Base-by-base conservation (phyloP, 2,329 filamentous ascomycete species). In the Xylariomycetidae sp. region DNA sequence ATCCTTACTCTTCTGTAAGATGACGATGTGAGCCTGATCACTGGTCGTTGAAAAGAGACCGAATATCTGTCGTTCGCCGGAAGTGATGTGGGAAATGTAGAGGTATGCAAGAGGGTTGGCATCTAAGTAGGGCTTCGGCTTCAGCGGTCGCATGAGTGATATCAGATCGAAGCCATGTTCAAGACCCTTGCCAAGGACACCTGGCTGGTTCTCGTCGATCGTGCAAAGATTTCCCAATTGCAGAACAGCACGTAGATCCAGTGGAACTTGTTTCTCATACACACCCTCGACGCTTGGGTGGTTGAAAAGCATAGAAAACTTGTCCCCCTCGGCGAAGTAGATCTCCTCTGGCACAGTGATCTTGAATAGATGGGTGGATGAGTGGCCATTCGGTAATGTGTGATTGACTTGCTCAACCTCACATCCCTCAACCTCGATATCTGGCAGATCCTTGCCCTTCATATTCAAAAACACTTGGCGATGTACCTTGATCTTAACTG, bases 241-340 rank as follows among this genome's bases (percentile, higher is more conserved):
- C 8, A 99, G 74, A 19, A 98, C 76, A 4, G 90, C 92, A 25
- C 90, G 78, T 30, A 94, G 76, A 43, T 86, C 87, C 5, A 97
- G 69, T 1, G 94, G 88, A 2, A 99, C 73, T 46, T 95, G 85
- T 51, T 84, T 90, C 64, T 98, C 94, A 53, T 99, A 99, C 11
- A 98, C 88, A 18, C 94, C 94, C 61, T 98, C 92, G 2, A 98
- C 86, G 57, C 88, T 95, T 0, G 88, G 79, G 54, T 98, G 89
- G 43, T 90, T 88, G 66, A 96, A 90, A 2, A 97, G 68, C 17
- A 82, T 64, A 2, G 82, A 79, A 41, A 97, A 82, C 54, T 88
- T 94, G 41, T 88, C 83, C 0, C 82, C 72, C 57, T 97, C 87
- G 27, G 81, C 78, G 40, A 95, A 79, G 61, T 94, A 98, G 1